Conservation (phyloP, 768 basidiomycete species). For the Boletus huronensis region DNA sequence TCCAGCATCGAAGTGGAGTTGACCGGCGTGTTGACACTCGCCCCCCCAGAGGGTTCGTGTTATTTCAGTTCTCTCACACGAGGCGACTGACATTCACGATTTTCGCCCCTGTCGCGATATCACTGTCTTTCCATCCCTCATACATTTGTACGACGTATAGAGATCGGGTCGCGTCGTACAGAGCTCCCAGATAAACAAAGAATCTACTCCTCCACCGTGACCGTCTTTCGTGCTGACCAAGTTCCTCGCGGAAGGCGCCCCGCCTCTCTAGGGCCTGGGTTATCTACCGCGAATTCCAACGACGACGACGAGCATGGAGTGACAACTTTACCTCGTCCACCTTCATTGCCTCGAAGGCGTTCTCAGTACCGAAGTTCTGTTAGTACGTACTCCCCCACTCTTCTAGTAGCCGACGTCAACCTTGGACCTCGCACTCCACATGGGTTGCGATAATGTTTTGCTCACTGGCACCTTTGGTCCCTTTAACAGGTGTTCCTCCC, state of each 20-base stretch:
- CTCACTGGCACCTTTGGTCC: not conserved
- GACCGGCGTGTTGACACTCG: conserved; percentile 51
- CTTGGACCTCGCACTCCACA: not conserved
- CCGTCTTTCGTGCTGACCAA: conserved; percentile 69
- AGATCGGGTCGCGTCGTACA: conserved; percentile 64
- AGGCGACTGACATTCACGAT: not conserved
- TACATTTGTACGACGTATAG: conserved; percentile 20
- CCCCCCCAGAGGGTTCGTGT: conserved; percentile 76
- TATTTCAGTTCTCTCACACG: conserved; percentile 2
- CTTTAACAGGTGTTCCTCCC: not conserved
- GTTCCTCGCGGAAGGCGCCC: conserved; percentile 28
- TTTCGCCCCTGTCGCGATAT: not conserved
- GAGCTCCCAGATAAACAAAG: conserved; percentile 75
- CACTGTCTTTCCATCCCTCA: not conserved
- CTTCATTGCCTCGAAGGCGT: conserved; percentile 2
- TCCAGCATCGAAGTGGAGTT: conserved; percentile 82
- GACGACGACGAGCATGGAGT: conserved; percentile 1
- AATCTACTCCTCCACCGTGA: conserved; percentile 66
- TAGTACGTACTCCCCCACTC: not conserved
- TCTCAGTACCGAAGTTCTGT: not conserved
- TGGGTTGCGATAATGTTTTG: not conserved
- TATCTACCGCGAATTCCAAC: not conserved
- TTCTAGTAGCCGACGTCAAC: not conserved
- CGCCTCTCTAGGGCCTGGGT: conserved; percentile 24
- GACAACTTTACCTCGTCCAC: not conserved